Percentiles rank a stretch among this genome's conserved stretches.
Evolutionary conservation across 176 grass and related monocot genomes (phyloP).

Genomic region (Raddia guianensis): DNA sequence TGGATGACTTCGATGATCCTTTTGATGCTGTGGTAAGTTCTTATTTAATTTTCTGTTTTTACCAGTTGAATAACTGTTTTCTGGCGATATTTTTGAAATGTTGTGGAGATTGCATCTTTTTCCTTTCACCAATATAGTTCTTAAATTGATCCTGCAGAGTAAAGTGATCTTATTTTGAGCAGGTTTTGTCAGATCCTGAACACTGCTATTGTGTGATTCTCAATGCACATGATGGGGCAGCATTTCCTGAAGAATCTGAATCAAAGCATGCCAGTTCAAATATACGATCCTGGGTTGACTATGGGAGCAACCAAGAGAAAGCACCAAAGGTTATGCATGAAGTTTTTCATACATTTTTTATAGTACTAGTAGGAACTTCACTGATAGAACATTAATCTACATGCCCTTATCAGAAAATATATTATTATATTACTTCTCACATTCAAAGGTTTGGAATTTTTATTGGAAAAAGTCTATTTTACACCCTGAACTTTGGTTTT

Average conservation of each 20-base stretch:
- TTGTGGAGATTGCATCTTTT: constrained; percentile 4
- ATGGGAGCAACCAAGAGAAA: constrained; percentile 37
- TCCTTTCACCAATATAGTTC: constrained; percentile 18
- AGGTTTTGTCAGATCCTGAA: constrained; percentile 92
- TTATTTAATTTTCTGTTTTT: not conserved
- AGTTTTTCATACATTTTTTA: constrained; percentile 21
- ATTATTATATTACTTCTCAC: not conserved
- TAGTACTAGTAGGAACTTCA: not conserved
- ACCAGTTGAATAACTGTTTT: not conserved
- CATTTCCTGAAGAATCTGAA: constrained; percentile 76
- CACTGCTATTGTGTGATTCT: constrained; percentile 99
- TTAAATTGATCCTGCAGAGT: not conserved
- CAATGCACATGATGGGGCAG: constrained; percentile 87
- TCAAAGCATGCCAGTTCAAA: constrained; percentile 30
- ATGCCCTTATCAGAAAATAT: not conserved
- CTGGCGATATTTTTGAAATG: not conserved
- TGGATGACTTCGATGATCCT: constrained; percentile 97
- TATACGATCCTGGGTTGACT: constrained; percentile 29
- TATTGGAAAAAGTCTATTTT: not conserved
- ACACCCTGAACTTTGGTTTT: too few species aligned
- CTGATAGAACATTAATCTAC: not conserved
- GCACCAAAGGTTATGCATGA: constrained; percentile 64
- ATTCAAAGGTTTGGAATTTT: not conserved
- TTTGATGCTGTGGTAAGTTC: constrained; percentile 95
- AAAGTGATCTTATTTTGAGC: constrained; percentile 40